These are phyloP conservation scores for Colletotrichum tropicicola DNA, from an alignment of 2,329 filamentous ascomycete genomes.

Conservation along the genomic window DNA sequence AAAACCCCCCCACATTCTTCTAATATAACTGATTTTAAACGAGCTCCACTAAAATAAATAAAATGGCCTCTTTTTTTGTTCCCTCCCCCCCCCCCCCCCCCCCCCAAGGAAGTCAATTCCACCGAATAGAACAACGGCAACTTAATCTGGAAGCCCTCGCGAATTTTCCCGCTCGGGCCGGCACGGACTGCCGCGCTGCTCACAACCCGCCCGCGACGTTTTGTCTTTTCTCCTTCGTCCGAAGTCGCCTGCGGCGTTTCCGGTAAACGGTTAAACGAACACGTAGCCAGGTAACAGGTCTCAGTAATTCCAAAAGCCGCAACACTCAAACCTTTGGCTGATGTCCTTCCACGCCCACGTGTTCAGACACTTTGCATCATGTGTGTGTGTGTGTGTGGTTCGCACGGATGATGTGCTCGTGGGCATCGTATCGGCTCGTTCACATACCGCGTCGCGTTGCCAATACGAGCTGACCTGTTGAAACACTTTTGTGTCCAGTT, in stretches of 20 bases:
- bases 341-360: conserved; percentile 8
- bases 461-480: neutral
- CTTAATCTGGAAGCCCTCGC: conserved; percentile 5
- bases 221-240: conserved; percentile 8
- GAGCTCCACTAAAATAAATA: too few species aligned
- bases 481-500: neutral
- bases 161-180: conserved; percentile 2
- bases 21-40: too few species aligned
- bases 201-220: neutral
- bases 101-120: too few species aligned
- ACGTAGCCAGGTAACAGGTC: neutral
- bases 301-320: neutral
- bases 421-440: neutral
- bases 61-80: too few species aligned
- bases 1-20: too few species aligned
- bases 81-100: too few species aligned
- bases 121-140: too few species aligned
- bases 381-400: neutral
- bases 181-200: neutral
- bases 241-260: neutral
- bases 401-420: neutral
- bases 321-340: neutral
- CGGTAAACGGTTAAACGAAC: neutral
- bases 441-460: neutral
- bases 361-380: neutral